Evolutionary conservation across 169 alveolate genomes (phyloP), one percentile per base, ranked within the genome.

Genomic region (Eimeria maxima): DNA sequence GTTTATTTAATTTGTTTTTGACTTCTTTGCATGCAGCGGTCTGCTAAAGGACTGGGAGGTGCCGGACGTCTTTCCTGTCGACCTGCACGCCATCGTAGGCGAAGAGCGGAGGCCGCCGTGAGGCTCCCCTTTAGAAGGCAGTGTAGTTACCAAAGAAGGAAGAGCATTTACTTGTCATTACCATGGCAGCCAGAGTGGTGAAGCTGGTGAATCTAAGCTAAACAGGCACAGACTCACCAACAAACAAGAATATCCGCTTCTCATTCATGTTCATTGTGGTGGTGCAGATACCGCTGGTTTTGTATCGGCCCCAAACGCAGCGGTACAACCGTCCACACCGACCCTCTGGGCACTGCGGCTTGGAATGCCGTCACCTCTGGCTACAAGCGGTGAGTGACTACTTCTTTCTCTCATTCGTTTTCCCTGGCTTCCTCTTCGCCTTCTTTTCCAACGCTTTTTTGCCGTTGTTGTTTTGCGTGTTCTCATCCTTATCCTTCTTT

Each of bases 331-430:
- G 96, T 98, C 1, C 99, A 98, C 95, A 84, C 88, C 45, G 99
- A 98, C 84, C 99, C 99, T 14, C 87, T 97, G 22, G 95, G 96
- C 29, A 97, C 99, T 1, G 95, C 98, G 5, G 99, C 99, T 55
- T 98, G 99, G 98, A 98, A 98, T 81, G 98, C 98, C 1, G 95
- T 97, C 22, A 73, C 97, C 1, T 44, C 81, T 63, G 99, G 99
- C 20, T 96, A 97, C 42, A 98, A 98, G 69, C 88, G 97, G 93
- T 97, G 97, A 97, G 97, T 45, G 22, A 53, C 20, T 53, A 53
- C 2, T 45, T 7, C 33, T 53, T 45, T 7, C 33, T 16, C 0
- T 8, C 13, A 11, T 65, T 14, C 1, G 74, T 65, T 65, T 20
- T 10, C 33, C 11, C n/a, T 65, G 16, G 29, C 20, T 33, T 27